Base-by-base conservation (phyloP, 2,329 filamentous ascomycete genomes). In the Sclerotinia glacialis region DNA sequence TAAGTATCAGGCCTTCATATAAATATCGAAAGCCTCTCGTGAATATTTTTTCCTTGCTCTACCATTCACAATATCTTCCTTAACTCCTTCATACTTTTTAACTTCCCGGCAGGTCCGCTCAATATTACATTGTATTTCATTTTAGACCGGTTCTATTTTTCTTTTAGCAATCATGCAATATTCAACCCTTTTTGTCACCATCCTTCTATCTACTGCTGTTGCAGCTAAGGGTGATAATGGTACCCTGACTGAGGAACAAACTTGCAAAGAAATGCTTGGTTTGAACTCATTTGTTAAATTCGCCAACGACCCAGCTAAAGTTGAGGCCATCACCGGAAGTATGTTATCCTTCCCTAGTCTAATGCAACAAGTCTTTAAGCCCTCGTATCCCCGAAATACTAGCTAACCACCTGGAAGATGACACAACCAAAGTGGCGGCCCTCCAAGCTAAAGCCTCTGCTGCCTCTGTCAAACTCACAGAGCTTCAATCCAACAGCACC, bases 401-500 rank as follows among this genome's bases (percentile, higher is more conserved):
- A 16, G 47, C 55, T 66, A 47, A 66, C 26, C 16, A 54, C 9
- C 5, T 1, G 6, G 5, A 12, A 58, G 61, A 75, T 71, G 77
- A 80, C 68, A 73, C 78, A 40, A 79, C 78, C 55, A 74, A 75
- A 67, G 74, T 76, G 6, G 75, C 73, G 14, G 72, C 72, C 34
- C 74, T 80, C 71, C 75, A 80, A 73, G 74, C 76, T 66, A 78
- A 79, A 71, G 77, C 77, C 2, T 71, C 76, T 23, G 66, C 72
- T 5, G 73, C 71, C 5, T 71, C 74, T 2, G 70, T 74, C 31
- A 71, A 72, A 67, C 76, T 79, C 61, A 67, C 71, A 28, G 70
- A 73, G 7, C 70, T 80, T 64, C 63, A 75, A 64, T 67, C 71
- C 68, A 80, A 81, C 72, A 60, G 75, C 12, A 80, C 78, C 8